A percentile compares a stretch with the other conserved stretches of the same genome.
These are phyloP conservation scores for Boletus rex-veris DNA, from an alignment of 768 basidiomycete species.

Conservation along the genomic window DNA sequence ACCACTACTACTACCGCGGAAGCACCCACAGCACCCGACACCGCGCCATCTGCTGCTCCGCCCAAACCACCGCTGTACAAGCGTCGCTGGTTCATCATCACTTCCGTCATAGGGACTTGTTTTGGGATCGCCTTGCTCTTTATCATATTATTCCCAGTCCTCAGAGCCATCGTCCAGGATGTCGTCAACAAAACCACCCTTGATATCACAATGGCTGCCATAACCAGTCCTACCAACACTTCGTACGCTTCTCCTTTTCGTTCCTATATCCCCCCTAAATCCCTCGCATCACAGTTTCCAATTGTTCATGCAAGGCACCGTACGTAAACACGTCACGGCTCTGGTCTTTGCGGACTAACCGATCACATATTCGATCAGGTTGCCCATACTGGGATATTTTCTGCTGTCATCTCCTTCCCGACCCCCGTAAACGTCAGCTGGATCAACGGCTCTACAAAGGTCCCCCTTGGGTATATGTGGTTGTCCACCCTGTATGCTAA, in stretches of 20 bases:
- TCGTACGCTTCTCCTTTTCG: conserved; percentile 40
- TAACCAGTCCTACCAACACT: conserved; percentile 51
- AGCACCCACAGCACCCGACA: background rate
- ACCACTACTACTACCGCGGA: background rate
- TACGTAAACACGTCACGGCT: conserved; percentile 25
- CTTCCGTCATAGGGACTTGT: conserved; percentile 45
- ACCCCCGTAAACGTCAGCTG: conserved; percentile 57
- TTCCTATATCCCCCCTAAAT: conserved; percentile 1
- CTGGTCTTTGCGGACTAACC: background rate
- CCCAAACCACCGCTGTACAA: conserved; percentile 51
- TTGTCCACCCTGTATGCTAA: conserved; percentile 47
- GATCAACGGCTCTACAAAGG: conserved; percentile 46
- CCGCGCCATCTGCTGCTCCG: conserved; percentile 1
- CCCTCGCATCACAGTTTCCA: conserved; percentile 41
- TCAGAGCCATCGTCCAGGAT: conserved; percentile 61
- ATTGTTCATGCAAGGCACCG: conserved; percentile 51
- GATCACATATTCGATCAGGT: conserved; percentile 37
- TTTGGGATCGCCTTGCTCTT: conserved; percentile 63
- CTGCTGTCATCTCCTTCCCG: conserved; percentile 59
- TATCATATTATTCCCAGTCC: conserved; percentile 64
- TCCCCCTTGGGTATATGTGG: conserved; percentile 52
- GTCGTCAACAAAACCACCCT: conserved; percentile 57
- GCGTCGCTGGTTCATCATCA: conserved; percentile 61
- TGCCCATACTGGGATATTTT: conserved; percentile 62
- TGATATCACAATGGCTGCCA: conserved; percentile 49